Base-by-base conservation (phyloP, 345 rosid genomes). In the Cardamine resedifolia region DNA sequence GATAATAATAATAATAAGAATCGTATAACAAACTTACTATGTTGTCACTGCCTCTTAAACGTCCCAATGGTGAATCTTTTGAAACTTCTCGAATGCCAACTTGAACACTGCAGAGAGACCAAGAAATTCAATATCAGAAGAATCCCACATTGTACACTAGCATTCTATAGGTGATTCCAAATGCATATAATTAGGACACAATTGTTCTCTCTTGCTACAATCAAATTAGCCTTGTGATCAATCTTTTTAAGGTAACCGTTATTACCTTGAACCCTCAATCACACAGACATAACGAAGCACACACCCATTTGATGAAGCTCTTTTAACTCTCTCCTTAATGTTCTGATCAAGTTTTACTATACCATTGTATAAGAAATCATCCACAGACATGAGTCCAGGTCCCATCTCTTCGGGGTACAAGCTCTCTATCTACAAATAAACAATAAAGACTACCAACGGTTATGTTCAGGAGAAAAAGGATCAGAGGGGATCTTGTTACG, bases 61-160 rank as follows among this genome's bases (percentile, higher is more conserved):
- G 82, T 76, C 98, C 98, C 82, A 91, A 55, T 50, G 98, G 79
- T 7, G 96, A 89, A 61, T 84, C 83, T 81, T 77, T 86, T 2
- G 96, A 72, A 68, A 94, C 88, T 79, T 94, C 98, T 83, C 88
- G 88, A 78, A 94, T 84, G 52, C 98, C 98, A 64, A 94, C 98
- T 61, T 84, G 85, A 78, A 92, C 88, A 50, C 98, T 94, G 74
- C 71, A 71, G 21, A 71, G 73, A 64, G 50, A 48, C 21, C 12
- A 19, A 26, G 26, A 64, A 57, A 16, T 64, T 68, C 56, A 41
- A 56, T 56, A 50, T 76, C 62, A 48, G 31, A 31, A 18, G 7
- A 51, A 6, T 48, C 4, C 2, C 3, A 50, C 5, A 48, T 2
- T 48, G 44, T 31, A 18, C 53, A 63, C 26, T 43, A 58, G 44